Percentiles rank a stretch among this genome's conserved stretches.
Conservation (phyloP, 164 flowering plant species). For the Vitis labrusca region DNA sequence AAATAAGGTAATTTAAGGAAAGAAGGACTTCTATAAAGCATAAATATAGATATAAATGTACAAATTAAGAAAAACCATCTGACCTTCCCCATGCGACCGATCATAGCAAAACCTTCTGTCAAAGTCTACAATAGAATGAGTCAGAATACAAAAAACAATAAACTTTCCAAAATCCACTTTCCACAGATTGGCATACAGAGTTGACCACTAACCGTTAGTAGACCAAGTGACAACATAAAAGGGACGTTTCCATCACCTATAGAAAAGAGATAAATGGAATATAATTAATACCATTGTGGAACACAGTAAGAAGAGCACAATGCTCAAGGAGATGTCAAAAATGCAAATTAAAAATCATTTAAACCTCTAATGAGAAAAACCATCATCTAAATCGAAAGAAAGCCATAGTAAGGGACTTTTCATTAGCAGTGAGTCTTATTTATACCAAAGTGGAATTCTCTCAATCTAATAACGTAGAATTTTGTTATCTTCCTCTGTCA, state of each 20-base stretch:
- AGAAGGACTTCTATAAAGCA: background rate
- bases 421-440: too few relatives aligned
- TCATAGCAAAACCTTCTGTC: slow-evolving; percentile 90
- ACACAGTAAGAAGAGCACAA: background rate
- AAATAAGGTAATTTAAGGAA: background rate
- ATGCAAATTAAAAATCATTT: too few relatives aligned
- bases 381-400: too few relatives aligned
- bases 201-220: slow-evolving; percentile 66
- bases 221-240: slow-evolving; percentile 76
- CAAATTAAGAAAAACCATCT: slow-evolving; percentile 6
- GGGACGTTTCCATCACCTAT: slow-evolving; percentile 93
- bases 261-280: slow-evolving; percentile 10
- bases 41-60: background rate
- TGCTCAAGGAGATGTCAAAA: background rate
- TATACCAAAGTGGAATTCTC: background rate
- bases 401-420: too few relatives aligned
- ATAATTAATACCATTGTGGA: background rate
- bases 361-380: too few relatives aligned
- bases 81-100: slow-evolving; percentile 94
- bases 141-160: background rate
- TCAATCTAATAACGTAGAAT: background rate
- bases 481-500: background rate
- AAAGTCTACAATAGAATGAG: slow-evolving; percentile 60
- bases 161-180: background rate
- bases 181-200: background rate